Conservation (phyloP, 148 eudicot species). For the Fagopyrum homotropicum region DNA sequence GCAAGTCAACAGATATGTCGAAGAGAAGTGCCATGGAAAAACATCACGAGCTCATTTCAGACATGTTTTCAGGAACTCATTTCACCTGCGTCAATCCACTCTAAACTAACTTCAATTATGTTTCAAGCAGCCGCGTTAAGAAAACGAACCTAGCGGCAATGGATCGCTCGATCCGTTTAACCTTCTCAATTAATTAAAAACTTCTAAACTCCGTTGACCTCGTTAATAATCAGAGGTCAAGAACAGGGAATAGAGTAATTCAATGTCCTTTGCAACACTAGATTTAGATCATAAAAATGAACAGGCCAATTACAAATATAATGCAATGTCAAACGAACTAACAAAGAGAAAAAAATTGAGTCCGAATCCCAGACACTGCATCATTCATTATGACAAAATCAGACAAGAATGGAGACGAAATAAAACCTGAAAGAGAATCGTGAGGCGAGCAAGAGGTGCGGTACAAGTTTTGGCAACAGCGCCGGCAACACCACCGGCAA, state of each 20-base stretch:
- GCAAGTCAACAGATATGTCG: background rate
- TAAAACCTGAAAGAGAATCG: conserved; percentile 77
- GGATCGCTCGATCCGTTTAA: background rate
- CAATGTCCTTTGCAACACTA: background rate
- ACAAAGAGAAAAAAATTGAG: background rate
- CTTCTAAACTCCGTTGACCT: background rate
- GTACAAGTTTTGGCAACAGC: conserved; percentile 78
- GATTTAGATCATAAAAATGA: background rate
- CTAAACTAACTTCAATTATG: background rate
- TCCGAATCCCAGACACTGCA: background rate
- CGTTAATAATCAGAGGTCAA: background rate
- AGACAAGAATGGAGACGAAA: background rate
- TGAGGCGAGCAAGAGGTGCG: conserved; percentile 84
- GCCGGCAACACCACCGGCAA: conserved; percentile 84
- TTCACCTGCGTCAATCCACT: background rate
- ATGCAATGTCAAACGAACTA: background rate
- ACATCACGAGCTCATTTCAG: too few species aligned
- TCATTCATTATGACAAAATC: background rate
- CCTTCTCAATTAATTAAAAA: background rate
- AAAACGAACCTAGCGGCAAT: background rate
- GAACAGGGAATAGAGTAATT: background rate
- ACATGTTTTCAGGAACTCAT: background rate
- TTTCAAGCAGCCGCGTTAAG: background rate
- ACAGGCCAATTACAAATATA: background rate
- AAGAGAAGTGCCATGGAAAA: background rate